These are phyloP conservation scores for Jaminaea rosea DNA, from an alignment of 1,284 basidiomycete genomes.

Conservation along the genomic window DNA sequence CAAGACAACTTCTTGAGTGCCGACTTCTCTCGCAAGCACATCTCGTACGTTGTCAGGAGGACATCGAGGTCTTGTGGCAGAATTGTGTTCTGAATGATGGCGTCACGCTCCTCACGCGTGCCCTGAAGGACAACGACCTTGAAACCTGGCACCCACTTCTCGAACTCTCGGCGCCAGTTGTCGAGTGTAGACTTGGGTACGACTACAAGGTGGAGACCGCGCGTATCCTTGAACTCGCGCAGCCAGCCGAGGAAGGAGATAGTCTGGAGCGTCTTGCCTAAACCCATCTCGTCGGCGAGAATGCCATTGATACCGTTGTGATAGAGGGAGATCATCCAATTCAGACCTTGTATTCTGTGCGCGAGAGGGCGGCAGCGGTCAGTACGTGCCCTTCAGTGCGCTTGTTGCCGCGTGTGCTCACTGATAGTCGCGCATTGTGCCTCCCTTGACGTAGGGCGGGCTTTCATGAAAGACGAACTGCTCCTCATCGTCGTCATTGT, in stretches of 20 bases:
- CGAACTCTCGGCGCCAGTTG: constrained; percentile 92
- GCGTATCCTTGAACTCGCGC: constrained; percentile 67
- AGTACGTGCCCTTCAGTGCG: constrained; percentile 76
- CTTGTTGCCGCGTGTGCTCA: constrained; percentile 85
- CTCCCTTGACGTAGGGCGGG: constrained; percentile 52
- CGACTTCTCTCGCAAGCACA: constrained; percentile 88
- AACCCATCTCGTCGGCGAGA: constrained; percentile 59
- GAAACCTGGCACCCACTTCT: constrained; percentile 77
- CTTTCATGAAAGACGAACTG: constrained; percentile 39
- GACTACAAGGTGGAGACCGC: constrained; percentile 83
- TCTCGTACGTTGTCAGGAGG: constrained; percentile 93
- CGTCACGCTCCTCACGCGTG: constrained; percentile 75
- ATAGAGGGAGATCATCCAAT: constrained; percentile 17
- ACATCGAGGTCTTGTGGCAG: constrained; percentile 86
- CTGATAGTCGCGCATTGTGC: constrained; percentile 87
- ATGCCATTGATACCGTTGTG: constrained; percentile 39
- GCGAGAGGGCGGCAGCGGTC: constrained; percentile 58
- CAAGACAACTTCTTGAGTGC: constrained; percentile 89
- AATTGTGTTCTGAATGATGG: constrained; percentile 68
- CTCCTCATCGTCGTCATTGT: constrained; percentile 68
- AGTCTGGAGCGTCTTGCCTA: constrained; percentile 95
- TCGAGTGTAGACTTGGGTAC: constrained; percentile 96
- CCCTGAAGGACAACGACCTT: constrained; percentile 74
- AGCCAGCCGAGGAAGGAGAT: constrained; percentile 95
- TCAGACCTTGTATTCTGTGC: neutral